Base-by-base conservation (phyloP, 805 yeast species). In the Ogataea naganishii region DNA sequence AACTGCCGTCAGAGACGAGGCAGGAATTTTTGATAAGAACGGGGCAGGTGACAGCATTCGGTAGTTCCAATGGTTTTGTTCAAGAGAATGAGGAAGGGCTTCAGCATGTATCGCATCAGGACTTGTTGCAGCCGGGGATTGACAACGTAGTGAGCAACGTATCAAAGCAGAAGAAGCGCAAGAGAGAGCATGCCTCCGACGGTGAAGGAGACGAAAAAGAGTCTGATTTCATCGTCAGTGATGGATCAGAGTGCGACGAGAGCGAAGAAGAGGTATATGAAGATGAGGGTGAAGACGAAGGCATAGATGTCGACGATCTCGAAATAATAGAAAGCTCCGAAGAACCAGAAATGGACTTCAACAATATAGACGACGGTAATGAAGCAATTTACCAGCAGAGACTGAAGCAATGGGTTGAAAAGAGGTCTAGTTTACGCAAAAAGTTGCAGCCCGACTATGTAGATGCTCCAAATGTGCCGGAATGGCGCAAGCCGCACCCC, bases 21-120 rank as follows among this genome's bases (percentile, higher is more conserved):
- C 72, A 72, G 33, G 96, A 88, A 29, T 88, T 56, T 46, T 62
- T 92, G 36, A 72, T 92, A 0, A 66, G 98, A 39, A 88, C 89
- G 0, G 98, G 98, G 18, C 77, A 85, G 50, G 73, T 86, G 33
- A 92, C 98, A 0, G 97, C 97, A 1, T 92, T 92, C 61, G 94
- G 96, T 8, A 71, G 72, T 18, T 57, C 72, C 14, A 63, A 66
- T 23, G 77, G 73, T 2, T 80, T 84, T 41, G 64, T 60, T 12
- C 64, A 63, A 23, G 66, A 58, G 2, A 59, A 49, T 11, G 56
- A 49, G 10, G 54, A 44, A 1, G 39, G 36, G 1, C 43, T 26
- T 6, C 38, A 31, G 6, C 32, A 24, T 16, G 57, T 44, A 14
- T 43, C 44, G 2, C 78, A 72, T 43, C 64, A 60, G 33, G 47